These are phyloP conservation scores for Psilocybe sp. DNA, from an alignment of 768 basidiomycete genomes.

Conservation along the genomic window DNA sequence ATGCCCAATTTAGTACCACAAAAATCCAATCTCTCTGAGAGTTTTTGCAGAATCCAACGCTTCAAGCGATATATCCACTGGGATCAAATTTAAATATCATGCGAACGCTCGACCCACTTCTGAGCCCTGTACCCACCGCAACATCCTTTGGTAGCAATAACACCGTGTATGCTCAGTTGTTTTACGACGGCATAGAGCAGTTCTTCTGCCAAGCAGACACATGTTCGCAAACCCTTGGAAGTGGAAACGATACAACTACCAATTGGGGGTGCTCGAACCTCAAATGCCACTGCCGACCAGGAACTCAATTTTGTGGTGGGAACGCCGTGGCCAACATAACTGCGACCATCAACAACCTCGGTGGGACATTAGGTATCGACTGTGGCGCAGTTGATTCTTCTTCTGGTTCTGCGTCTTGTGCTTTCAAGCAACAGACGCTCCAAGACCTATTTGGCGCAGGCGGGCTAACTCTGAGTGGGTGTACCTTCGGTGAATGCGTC, in stretches of 20 bases:
- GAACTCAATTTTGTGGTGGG: slow-evolving; percentile 75
- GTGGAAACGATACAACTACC: slow-evolving; percentile 33
- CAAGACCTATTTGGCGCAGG: slow-evolving; percentile 64
- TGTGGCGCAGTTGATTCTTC: slow-evolving; percentile 51
- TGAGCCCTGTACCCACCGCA: slow-evolving; percentile 65
- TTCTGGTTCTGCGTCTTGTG: slow-evolving; percentile 55
- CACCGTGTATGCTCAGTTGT: slow-evolving; percentile 64
- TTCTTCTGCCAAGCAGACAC: slow-evolving; percentile 78
- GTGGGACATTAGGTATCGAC: slow-evolving; percentile 62
- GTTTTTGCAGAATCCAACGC: slow-evolving; percentile 68
- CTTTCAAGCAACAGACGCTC: slow-evolving; percentile 75
- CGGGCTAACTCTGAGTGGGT: slow-evolving; percentile 73
- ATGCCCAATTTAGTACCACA: slow-evolving; percentile 26
- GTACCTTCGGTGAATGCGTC: slow-evolving; percentile 89
- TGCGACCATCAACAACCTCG: slow-evolving; percentile 59
- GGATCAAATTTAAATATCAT: slow-evolving; percentile 73
- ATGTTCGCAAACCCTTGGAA: slow-evolving; percentile 60
- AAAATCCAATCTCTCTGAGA: neutral
- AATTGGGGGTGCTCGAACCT: slow-evolving; percentile 76
- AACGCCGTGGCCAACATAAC: slow-evolving; percentile 46
- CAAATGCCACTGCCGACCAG: slow-evolving; percentile 66
- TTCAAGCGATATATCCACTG: slow-evolving; percentile 74
- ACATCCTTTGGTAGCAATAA: slow-evolving; percentile 56
- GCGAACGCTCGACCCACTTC: slow-evolving; percentile 65
- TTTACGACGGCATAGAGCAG: slow-evolving; percentile 82